Evolutionary conservation across 192 early-diverging fungal genomes (phyloP).

Genomic region (Backusella luteola): DNA sequence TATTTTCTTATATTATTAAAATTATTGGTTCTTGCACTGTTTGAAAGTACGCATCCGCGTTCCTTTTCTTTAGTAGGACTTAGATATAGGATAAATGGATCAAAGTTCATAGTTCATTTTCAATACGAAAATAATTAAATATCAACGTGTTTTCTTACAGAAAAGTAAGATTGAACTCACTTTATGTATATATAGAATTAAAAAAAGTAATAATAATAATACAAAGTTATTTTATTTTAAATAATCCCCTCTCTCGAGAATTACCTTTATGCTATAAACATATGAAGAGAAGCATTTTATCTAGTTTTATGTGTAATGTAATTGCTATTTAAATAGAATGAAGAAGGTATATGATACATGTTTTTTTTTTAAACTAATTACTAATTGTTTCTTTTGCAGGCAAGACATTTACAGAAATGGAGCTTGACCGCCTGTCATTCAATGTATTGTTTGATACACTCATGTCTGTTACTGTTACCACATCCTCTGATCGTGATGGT

Average conservation of each 20-base stretch:
- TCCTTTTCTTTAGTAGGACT: not conserved
- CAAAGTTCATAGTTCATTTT: not conserved
- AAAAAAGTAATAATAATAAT: not conserved
- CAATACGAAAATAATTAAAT: no score
- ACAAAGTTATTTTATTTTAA: not conserved
- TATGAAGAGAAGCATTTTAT: not conserved
- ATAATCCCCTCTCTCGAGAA: not conserved
- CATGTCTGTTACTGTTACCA: not conserved
- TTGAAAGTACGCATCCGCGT: not conserved
- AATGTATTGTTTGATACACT: not conserved
- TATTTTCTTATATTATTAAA: not conserved
- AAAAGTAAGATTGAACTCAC: not conserved
- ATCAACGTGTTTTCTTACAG: not conserved
- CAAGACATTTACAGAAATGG: not conserved
- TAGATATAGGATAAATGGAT: not conserved
- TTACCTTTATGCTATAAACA: not conserved
- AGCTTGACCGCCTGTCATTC: not conserved
- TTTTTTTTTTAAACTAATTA: not conserved
- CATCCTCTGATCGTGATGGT: not conserved
- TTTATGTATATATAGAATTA: not conserved
- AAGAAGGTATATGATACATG: not conserved
- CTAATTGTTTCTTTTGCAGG: not conserved
- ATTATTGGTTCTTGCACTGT: not conserved
- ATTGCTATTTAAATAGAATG: not conserved
- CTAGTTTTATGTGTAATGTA: not conserved